phyloP scores from a whole-genome alignment of 352 stramenopile genomes.

The Pythium graminicola region DNA sequence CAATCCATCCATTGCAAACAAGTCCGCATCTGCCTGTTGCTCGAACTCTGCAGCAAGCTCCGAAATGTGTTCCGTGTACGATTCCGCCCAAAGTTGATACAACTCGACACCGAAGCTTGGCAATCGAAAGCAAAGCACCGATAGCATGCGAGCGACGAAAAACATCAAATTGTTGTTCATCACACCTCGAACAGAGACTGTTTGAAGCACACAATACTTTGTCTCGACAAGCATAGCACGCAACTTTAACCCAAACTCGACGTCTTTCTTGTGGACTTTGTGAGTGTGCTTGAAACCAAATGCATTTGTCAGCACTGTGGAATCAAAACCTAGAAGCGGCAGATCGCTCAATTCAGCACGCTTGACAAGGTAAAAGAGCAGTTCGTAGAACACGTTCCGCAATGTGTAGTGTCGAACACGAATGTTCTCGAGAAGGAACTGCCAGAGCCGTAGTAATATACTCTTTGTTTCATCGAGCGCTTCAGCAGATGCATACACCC shows the following conservation, averaged over 20 bases:
- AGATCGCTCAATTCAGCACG: slow-evolving; percentile 80
- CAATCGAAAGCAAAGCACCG: slow-evolving; percentile 79
- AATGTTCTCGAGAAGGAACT: slow-evolving; percentile 87
- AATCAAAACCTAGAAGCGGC: slow-evolving; percentile 78
- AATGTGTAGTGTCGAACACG: slow-evolving; percentile 86
- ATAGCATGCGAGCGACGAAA: slow-evolving; percentile 84
- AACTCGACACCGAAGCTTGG: slow-evolving; percentile 84
- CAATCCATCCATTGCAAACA: slow-evolving; percentile 86
- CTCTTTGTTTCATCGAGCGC: slow-evolving; percentile 84
- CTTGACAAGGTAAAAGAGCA: slow-evolving; percentile 87
- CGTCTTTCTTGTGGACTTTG: slow-evolving; percentile 72
- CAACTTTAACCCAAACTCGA: slow-evolving; percentile 81
- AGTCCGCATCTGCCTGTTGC: slow-evolving; percentile 73
- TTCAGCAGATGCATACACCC: slow-evolving; percentile 78
- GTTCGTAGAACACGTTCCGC: slow-evolving; percentile 85
- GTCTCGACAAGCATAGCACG: slow-evolving; percentile 86
- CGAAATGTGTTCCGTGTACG: slow-evolving; percentile 67
- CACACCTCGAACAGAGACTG: slow-evolving; percentile 78
- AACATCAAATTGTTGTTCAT: slow-evolving; percentile 93
- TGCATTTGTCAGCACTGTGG: slow-evolving; percentile 49
- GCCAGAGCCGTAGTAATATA: slow-evolving; percentile 79
- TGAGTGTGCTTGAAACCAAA: slow-evolving; percentile 65
- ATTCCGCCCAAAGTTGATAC: slow-evolving; percentile 84
- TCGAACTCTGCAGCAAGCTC: slow-evolving; percentile 75
- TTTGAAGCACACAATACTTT: slow-evolving; percentile 85